Conservation (phyloP, 441 rosid genomes). For the Omphalea diandra region DNA sequence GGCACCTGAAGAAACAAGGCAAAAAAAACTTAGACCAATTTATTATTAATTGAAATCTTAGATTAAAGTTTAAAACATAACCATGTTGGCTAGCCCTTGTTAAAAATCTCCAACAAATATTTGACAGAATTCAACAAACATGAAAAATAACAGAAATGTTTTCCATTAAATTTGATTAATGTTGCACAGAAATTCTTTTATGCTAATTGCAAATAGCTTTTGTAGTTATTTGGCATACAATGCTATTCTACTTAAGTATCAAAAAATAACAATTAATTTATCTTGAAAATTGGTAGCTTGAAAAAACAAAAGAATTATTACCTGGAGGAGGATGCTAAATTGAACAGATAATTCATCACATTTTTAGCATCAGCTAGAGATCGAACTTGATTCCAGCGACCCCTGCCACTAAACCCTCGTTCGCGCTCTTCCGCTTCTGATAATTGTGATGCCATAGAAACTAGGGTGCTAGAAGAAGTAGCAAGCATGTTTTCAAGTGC, state of each 20-base stretch:
- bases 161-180: too few species aligned
- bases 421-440: slow-evolving; percentile 99
- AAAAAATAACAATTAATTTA: too few species aligned
- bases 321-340: slow-evolving; percentile 88
- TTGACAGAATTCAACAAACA: neutral
- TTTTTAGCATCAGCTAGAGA: slow-evolving; percentile 87
- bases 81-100: neutral
- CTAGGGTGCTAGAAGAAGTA: slow-evolving; percentile 79
- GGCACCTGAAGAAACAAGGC: slow-evolving; percentile 51
- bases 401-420: slow-evolving; percentile 81
- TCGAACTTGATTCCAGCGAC: slow-evolving; percentile 96
- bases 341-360: slow-evolving; percentile 80
- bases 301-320: slow-evolving; percentile 23
- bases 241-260: neutral
- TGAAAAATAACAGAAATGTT: neutral
- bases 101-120: neutral
- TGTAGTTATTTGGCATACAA: neutral
- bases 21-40: neutral
- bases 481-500: slow-evolving; percentile 97
- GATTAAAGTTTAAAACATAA: neutral
- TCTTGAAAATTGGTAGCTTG: neutral
- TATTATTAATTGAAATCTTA: neutral
- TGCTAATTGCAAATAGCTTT: neutral
- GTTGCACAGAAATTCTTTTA: neutral
- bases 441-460: slow-evolving; percentile 95